Conservation (phyloP, 1,139 yeast species). For the Torulaspora globosa region DNA sequence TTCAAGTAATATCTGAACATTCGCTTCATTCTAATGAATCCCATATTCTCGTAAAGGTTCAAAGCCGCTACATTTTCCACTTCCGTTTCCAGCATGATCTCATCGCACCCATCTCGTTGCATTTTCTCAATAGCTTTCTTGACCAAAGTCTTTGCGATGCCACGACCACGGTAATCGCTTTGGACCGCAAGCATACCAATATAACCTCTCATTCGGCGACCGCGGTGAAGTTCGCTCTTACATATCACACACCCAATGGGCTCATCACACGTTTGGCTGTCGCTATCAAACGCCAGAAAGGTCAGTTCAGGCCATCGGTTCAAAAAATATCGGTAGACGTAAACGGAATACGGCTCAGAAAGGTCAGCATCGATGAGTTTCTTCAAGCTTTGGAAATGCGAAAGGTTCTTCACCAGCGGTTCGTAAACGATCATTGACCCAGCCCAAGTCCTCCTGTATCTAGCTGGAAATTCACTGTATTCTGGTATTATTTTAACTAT, state of each 20-base stretch:
- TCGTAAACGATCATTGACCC: slow-evolving; percentile 24
- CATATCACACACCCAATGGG: slow-evolving; percentile 81
- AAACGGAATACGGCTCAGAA: slow-evolving; percentile 70
- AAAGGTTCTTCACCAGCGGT: slow-evolving; percentile 25
- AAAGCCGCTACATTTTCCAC: slow-evolving; percentile 77
- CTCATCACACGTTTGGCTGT: slow-evolving; percentile 25
- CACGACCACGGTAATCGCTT: slow-evolving; percentile 63
- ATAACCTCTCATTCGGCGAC: slow-evolving; percentile 72
- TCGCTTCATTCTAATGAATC: slow-evolving; percentile 77
- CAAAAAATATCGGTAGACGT: slow-evolving; percentile 64
- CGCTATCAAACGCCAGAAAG: slow-evolving; percentile 44
- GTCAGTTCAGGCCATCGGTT: slow-evolving; percentile 68
- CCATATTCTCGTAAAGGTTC: slow-evolving; percentile 75
- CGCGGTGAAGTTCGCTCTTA: slow-evolving; percentile 75
- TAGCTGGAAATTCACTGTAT: background rate
- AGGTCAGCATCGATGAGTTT: slow-evolving; percentile 54
- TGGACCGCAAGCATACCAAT: slow-evolving; percentile 95
- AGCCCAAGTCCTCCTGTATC: background rate
- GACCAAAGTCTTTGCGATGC: slow-evolving; percentile 75
- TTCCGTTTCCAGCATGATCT: slow-evolving; percentile 87
- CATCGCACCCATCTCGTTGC: slow-evolving; percentile 66
- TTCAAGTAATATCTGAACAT: slow-evolving; percentile 82
- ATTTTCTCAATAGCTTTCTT: slow-evolving; percentile 60
- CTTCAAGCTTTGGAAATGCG: slow-evolving; percentile 39
- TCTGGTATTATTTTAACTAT: background rate